A percentile compares a stretch with the other conserved stretches of the same genome.
Evolutionary conservation across 257 asterid species (phyloP).

Genomic region (Solanum medicagineum): DNA sequence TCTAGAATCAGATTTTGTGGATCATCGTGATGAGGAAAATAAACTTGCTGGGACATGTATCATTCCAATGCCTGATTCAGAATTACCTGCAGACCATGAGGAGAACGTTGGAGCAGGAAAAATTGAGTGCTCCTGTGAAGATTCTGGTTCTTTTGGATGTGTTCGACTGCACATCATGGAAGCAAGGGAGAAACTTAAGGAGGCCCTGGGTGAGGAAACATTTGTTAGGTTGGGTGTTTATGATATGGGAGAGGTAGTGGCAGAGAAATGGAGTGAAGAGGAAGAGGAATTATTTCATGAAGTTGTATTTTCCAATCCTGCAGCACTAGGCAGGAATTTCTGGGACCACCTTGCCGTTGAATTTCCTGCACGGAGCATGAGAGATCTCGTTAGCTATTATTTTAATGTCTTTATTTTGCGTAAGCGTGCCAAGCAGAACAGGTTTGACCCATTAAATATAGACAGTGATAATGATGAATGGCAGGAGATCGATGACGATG

Average conservation of each 20-base stretch:
- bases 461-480: constrained; percentile 34
- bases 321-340: constrained; percentile 15
- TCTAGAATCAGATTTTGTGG: not conserved
- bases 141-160: constrained; percentile 23
- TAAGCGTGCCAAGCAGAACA: constrained; percentile 31
- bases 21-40: not conserved
- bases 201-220: constrained; percentile 14
- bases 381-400: constrained; percentile 26
- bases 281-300: constrained; percentile 22
- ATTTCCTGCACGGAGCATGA: constrained; percentile 22
- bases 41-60: constrained; percentile 17
- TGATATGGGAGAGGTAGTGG: constrained; percentile 26
- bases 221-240: constrained; percentile 17
- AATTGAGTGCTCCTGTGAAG: constrained; percentile 17
- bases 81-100: not conserved
- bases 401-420: constrained; percentile 26
- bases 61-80: constrained; percentile 13
- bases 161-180: constrained; percentile 16
- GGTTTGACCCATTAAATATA: constrained; percentile 9
- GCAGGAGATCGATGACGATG: constrained; percentile 3
- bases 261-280: constrained; percentile 21
- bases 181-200: constrained; percentile 17
- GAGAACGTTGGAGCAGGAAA: constrained; percentile 17
- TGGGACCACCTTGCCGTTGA: constrained; percentile 18
- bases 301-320: constrained; percentile 18